Evolutionary conservation across 2,329 filamentous ascomycete genomes (phyloP), one percentile per base, ranked within the genome.

Genomic region (Teratosphaeria nubilosa): DNA sequence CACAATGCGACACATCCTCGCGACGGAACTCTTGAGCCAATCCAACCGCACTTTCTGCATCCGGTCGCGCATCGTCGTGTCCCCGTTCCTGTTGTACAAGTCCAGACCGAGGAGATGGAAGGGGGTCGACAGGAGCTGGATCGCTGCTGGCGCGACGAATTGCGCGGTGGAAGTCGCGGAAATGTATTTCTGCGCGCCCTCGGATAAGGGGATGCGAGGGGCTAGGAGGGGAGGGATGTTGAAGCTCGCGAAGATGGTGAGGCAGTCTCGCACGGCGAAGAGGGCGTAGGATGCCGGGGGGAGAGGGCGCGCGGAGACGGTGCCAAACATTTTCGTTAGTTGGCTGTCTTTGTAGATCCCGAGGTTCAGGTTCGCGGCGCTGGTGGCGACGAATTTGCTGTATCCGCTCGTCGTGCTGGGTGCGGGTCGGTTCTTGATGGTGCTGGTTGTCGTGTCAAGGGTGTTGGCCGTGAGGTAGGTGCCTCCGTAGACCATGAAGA

Each of bases 161-260:
- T 96, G 91, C 27, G 90, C 89, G 3, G 87, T 68, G 1, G 71
- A 74, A 0, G 72, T 70, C 1, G 70, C 68, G 5, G 65, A 76
- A 16, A 84, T 75, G 32, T 85, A 72, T 61, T 82, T 81, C 58
- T 79, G 77, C 30, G 78, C 76, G 20, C 80, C 74, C 53, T 66
- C 57, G 16, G 60, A 59, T 59, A 69, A 31, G 3, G 74, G 82
- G 22, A 96, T 76, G 5, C 77, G 73, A 0, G 90, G 90, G 0
- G 88, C 89, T 10, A 96, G 78, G 1, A 94, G 69, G 0, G 89
- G 83, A 0, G 92, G 92, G 1, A 96, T 77, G 70, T 96, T 96
- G 80, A 96, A 97, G 13, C 85, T 89, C 4, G 90, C 90, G 72
- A 95, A 95, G 66, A 96, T 91, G 55, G 91, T 96, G 61, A 95